Evolutionary conservation across 495 filamentous ascomycete genomes (phyloP), one percentile per base, ranked within the genome.

Genomic region (Neurospora sp.): DNA sequence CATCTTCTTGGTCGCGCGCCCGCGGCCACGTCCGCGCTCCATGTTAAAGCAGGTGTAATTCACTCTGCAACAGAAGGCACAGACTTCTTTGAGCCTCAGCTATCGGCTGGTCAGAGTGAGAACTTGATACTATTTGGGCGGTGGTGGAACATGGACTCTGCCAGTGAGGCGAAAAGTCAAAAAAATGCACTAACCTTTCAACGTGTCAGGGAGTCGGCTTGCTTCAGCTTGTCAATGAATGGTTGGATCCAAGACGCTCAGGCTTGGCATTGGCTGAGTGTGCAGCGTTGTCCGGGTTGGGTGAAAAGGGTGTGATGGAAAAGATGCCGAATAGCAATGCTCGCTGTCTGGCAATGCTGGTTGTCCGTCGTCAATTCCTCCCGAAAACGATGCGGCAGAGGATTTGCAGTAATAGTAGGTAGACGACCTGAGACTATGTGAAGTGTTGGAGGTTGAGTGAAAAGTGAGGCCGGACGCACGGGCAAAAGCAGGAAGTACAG

Each of bases 11-110:
- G 79, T 74, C 70, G 74, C 78, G 76, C 79, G 79, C 69, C 77
- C 78, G 69, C 79, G 77, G 48, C 74, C 75, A 62, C 78, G 78
- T 39, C 78, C 79, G 59, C 79, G 78, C 62, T 81, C 79, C 78
- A 80, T 81, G 14, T 70, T 40, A 31, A 6, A 10, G 41, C 39
- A 39, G 77, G 39, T 78, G 74, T 75, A 78, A 76, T 69, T 77
- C 78, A 79, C 75, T 76, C 62, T 35, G 39, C 20, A 27, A 35
- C 35, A 59, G 20, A 59, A 59, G 48, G 20, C 48, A 62, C 54
- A 35, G 54, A 66, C 54, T 62, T 27, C 11, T 62, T 62, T 16
- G 12, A 16, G 23, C 23, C 23, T 62, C 14, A 18, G 54, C 27
- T 66, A 8, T 18, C 12, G 27, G 54, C 14, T 66, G 54, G 54